Evolutionary conservation across 331 rosid species (phyloP), one percentile per base, ranked within the genome.

Genomic region (Prunus yedoensis): DNA sequence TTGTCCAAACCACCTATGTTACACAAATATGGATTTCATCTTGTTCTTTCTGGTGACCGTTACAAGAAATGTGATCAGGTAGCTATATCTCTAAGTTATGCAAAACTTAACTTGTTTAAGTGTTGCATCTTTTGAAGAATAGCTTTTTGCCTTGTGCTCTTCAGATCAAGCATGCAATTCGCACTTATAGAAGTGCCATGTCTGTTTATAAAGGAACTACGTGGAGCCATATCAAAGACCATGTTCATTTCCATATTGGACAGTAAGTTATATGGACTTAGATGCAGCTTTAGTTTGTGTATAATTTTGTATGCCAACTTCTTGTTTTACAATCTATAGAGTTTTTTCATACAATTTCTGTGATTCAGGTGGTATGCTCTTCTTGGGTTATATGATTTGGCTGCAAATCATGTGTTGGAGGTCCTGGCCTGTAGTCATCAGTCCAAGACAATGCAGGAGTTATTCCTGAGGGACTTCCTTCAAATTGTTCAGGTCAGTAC

Each of bases 31-130:
- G 99, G 99, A 78, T 95, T 95, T 88, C 97, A 95, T 90, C 97
- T 95, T 78, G 99, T 95, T 85, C 97, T 95, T 81, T 88, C 99
- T 74, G 99, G 99, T 49, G 99, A 95, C 84, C 96, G 85, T 86
- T 95, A 95, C 88, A 92, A 92, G 80, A 90, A 90, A 83, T 86
- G 90, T 85, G 93, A 90, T 76, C 97, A 95, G 96, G 99, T 95
- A 89, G 54, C 73, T 65, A 41, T 66, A 74, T 79, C 71, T 51
- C 47, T 50, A 47, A 61, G 62, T 53, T 30, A 46, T 54, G 30
- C 18, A 4, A 16, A 54, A 28, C 30, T 27, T 62, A 41, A 43
- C 18, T 50, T 62, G 65, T 41, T 58, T 73, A 23, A 74, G 51
- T 59, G 68, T 77, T 83, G 70, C 32, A 49, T 77, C 73, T 69